A percentile compares a stretch with the other conserved stretches of the same genome.
Conservation (phyloP, 768 basidiomycete genomes). For the Amanita molliuscula region DNA sequence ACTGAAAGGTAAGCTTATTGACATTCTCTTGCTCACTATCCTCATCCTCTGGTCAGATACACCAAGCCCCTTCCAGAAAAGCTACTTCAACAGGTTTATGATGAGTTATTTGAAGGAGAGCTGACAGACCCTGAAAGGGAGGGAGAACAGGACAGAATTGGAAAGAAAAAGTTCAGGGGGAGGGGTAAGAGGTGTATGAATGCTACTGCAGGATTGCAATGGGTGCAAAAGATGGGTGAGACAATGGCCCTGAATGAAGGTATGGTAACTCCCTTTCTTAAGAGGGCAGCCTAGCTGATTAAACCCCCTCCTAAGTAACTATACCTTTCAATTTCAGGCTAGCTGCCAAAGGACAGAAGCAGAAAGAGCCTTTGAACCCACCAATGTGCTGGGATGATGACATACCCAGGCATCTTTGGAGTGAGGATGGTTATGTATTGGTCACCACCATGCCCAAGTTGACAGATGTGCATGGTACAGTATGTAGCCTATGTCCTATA, state of each 20-base stretch:
- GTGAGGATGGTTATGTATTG: neutral
- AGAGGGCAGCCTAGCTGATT: neutral
- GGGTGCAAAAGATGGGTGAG: neutral
- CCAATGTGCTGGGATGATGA: constrained; percentile 1
- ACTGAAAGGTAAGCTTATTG: neutral
- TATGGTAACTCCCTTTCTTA: neutral
- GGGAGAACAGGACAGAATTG: neutral
- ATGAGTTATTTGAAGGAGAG: neutral
- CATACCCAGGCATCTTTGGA: neutral
- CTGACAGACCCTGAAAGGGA: neutral
- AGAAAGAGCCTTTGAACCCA: neutral
- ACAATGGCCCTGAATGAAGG: constrained; percentile 1
- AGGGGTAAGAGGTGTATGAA: neutral
- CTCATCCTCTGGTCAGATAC: neutral
- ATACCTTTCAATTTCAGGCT: neutral
- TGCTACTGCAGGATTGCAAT: neutral
- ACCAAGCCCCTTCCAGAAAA: neutral
- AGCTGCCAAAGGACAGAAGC: neutral
- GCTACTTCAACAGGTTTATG: neutral
- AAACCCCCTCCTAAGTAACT: neutral
- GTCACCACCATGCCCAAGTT: neutral
- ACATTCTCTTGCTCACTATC: neutral
- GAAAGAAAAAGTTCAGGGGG: neutral
- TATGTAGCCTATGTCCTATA: neutral
- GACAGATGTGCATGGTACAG: neutral